A percentile compares a stretch with the other conserved stretches of the same genome.
These are phyloP conservation scores for Phytophthora lateralis DNA, from an alignment of 352 stramenopile species.

Conservation along the genomic window DNA sequence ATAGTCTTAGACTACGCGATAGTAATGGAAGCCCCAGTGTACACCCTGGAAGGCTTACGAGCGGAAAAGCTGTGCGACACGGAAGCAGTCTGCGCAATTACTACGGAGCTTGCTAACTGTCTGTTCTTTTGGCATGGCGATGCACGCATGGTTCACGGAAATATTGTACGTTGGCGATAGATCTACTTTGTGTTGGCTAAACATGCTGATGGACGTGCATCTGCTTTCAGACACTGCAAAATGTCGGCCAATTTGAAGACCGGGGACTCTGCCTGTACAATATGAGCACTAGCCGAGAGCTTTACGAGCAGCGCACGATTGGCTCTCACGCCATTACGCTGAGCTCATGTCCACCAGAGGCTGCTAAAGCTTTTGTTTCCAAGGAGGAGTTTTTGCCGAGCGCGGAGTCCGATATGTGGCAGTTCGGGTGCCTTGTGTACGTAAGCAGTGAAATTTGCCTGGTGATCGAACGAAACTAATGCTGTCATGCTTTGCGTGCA, in stretches of 20 bases:
- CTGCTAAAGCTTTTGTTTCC: slow-evolving; percentile 48
- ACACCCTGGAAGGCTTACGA: slow-evolving; percentile 47
- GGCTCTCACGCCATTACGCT: slow-evolving; percentile 33
- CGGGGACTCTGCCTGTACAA: slow-evolving; percentile 51
- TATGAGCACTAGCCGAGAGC: slow-evolving; percentile 44
- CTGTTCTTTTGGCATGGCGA: slow-evolving; percentile 62
- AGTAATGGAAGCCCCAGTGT: slow-evolving; percentile 58
- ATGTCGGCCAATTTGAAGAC: slow-evolving; percentile 50
- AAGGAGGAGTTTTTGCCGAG: slow-evolving; percentile 53
- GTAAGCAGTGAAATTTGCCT: slow-evolving; percentile 6
- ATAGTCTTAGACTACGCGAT: slow-evolving; percentile 62
- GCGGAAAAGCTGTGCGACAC: slow-evolving; percentile 41
- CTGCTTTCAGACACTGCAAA: slow-evolving; percentile 41
- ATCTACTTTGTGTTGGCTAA: neutral
- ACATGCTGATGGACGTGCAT: neutral
- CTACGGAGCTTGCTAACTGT: slow-evolving; percentile 54
- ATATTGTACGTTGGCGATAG: slow-evolving; percentile 47
- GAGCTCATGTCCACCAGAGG: slow-evolving; percentile 53
- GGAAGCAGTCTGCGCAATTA: slow-evolving; percentile 34
- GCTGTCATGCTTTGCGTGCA: neutral
- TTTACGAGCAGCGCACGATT: slow-evolving; percentile 38
- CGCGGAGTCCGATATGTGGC: slow-evolving; percentile 66
- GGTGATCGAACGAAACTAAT: neutral
- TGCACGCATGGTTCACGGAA: slow-evolving; percentile 62
- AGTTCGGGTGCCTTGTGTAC: slow-evolving; percentile 78